Evolutionary conservation across 1,284 basidiomycete genomes (phyloP), one percentile per base, ranked within the genome.

Genomic region (Calocybe gambosa): DNA sequence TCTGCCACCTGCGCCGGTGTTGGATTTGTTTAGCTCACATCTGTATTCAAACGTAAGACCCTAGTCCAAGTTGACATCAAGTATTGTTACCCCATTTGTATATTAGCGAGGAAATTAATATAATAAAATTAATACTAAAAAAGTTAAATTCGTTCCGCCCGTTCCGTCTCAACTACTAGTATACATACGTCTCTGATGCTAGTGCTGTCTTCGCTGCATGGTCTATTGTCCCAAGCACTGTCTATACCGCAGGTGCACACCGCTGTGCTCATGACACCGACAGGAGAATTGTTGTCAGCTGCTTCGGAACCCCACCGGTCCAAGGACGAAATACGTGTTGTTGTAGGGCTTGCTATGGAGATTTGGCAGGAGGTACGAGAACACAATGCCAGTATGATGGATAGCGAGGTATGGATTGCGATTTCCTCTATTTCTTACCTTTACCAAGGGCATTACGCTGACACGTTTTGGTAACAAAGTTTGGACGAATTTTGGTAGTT

Each of bases 321-420:
- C 28, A 88, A 87, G 63, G 86, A 89, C 57, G 78, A 84, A 48
- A 72, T 88, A 40, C 76, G 82, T 45, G 73, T 88, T 26, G 66
- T 83, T 23, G 82, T 82, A 9, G 86, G 85, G 13, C 63, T 89
- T 10, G 76, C 78, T 39, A 77, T 76, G 7, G 85, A 88, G 59
- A 70, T 85, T 34, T 89, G 86, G 85, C 77, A 78, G 46, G 85
- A 89, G 62, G 82, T 79, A 16, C 77, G 75, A 39, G 68, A 78
- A 39, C 77, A 75, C 6, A 16, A 34, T 16, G 64, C 72, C 39
- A 83, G 82, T 18, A 82, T 82, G 76, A 78, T 80, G 3, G 85
- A 87, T 50, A 80, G 81, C 58, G 85, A 88, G 74, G 85, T 86
- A 54, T 59, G 67, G 29, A 3, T n/a, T 12, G 13, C 3, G 13